Evolutionary conservation across 805 yeast genomes (phyloP).

Genomic region (Starmerella ratchasimensis): DNA sequence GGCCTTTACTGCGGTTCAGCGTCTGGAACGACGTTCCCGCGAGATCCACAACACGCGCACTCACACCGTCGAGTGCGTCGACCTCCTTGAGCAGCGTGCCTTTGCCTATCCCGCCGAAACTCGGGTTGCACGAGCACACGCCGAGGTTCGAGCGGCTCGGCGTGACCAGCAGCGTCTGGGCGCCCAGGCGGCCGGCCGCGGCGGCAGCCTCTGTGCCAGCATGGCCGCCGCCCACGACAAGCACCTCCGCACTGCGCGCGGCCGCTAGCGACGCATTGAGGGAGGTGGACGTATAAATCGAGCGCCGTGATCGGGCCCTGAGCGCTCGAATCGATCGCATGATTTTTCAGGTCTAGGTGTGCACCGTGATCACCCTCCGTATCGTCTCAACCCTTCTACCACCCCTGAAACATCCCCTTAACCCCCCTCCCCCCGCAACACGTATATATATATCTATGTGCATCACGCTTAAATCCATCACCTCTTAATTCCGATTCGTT

Average conservation of each 20-base stretch:
- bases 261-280: background rate
- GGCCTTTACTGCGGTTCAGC: conserved; percentile 74
- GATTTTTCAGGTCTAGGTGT: no score
- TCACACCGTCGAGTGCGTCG: conserved; percentile 91
- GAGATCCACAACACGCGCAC: conserved; percentile 70
- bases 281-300: background rate
- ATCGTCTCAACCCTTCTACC: no score
- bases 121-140: conserved; percentile 92
- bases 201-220: conserved; percentile 98
- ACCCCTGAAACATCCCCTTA: no score
- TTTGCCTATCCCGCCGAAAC: conserved; percentile 96
- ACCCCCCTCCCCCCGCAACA: background rate
- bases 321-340: no score
- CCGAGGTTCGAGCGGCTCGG: conserved; percentile 70
- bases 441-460: background rate
- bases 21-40: conserved; percentile 89
- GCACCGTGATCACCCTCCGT: no score
- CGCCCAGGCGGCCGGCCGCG: conserved; percentile 78
- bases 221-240: conserved; percentile 95
- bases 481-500: no score
- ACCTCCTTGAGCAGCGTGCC: conserved; percentile 86
- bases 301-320: background rate
- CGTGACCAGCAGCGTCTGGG: conserved; percentile 56
- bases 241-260: conserved; percentile 38
- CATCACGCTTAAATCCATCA: no score